phyloP scores from a whole-genome alignment of 2,329 filamentous ascomycete species.

The Falciphora oryzae region DNA sequence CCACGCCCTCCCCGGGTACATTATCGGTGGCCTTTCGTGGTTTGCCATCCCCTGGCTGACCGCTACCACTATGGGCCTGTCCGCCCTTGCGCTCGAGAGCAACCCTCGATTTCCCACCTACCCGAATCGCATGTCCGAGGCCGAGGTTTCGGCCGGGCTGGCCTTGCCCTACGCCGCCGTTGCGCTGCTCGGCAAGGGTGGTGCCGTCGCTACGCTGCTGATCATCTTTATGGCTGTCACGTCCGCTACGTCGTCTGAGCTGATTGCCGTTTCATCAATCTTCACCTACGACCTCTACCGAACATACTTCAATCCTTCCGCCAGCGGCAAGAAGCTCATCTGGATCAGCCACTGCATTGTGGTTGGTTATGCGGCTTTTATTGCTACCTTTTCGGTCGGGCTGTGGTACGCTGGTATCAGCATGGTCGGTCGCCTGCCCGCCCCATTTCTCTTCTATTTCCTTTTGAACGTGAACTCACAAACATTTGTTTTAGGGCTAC shows the following conservation, averaged over 20 bases:
- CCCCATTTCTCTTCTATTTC: not conserved
- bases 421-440: slow-evolving; percentile 63
- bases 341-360: slow-evolving; percentile 74
- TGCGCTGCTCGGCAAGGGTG: slow-evolving; percentile 73
- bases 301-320: slow-evolving; percentile 74
- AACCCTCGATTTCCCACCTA: slow-evolving; percentile 68
- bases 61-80: slow-evolving; percentile 82
- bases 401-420: slow-evolving; percentile 69
- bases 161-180: slow-evolving; percentile 83
- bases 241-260: slow-evolving; percentile 72
- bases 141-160: slow-evolving; percentile 75
- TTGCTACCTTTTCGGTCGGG: slow-evolving; percentile 73
- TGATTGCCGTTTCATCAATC: slow-evolving; percentile 85
- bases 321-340: slow-evolving; percentile 70
- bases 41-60: slow-evolving; percentile 90
- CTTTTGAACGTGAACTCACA: not conserved
- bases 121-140: slow-evolving; percentile 63
- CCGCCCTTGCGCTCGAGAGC: slow-evolving; percentile 72
- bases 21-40: slow-evolving; percentile 81
- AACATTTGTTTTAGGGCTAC: slow-evolving; percentile 11
- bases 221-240: slow-evolving; percentile 87
- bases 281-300: slow-evolving; percentile 86
- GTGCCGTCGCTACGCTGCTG: slow-evolving; percentile 70
- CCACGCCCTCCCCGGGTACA: slow-evolving; percentile 81
- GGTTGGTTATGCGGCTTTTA: slow-evolving; percentile 59